These are phyloP conservation scores for Sporothrix pallida DNA, from an alignment of 2,329 filamentous ascomycete genomes.

Conservation along the genomic window DNA sequence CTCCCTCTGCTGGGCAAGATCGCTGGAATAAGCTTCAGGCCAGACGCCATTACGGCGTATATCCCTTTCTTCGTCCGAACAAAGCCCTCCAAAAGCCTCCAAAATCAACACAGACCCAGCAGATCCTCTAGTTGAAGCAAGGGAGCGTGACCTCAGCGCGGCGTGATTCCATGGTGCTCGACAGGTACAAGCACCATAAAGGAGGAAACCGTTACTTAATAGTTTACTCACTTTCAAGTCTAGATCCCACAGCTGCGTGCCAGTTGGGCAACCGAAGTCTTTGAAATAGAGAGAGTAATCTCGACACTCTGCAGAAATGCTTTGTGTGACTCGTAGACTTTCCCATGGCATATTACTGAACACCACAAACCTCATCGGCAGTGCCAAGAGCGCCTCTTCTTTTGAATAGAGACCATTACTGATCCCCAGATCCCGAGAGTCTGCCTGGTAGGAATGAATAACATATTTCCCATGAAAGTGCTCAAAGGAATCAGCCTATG, in stretches of 20 bases:
- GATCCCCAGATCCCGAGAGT: neutral
- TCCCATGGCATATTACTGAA: neutral
- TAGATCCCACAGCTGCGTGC: slow-evolving; percentile 1
- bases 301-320: neutral
- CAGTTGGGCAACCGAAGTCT: neutral
- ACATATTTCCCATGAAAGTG: neutral
- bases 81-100: too few species aligned
- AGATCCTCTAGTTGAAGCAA: neutral
- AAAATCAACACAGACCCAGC: neutral
- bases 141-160: neutral
- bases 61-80: slow-evolving; percentile 1
- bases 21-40: slow-evolving; percentile 4
- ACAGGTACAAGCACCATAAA: neutral
- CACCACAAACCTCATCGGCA: neutral
- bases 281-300: neutral
- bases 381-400: neutral
- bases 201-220: slow-evolving; percentile 1
- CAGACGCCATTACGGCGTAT: neutral
- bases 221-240: slow-evolving; percentile 1
- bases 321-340: neutral
- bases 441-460: neutral
- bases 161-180: neutral
- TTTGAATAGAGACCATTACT: neutral
- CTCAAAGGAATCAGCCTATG: neutral
- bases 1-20: neutral